Conservation (phyloP, 345 rosid species). For the Linum lewisii region DNA sequence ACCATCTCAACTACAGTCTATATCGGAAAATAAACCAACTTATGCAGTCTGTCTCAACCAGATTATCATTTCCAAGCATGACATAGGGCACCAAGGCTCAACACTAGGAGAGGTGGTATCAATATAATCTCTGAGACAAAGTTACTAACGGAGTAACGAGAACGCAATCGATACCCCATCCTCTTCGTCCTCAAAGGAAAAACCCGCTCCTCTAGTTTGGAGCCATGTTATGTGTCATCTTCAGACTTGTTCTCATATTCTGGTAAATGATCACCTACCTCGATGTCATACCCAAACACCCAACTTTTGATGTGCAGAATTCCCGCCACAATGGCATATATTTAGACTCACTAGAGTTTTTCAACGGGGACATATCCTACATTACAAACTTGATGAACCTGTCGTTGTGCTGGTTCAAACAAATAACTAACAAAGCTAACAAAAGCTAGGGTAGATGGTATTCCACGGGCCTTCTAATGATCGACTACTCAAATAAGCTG, state of each 20-base stretch:
- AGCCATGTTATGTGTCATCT: constrained; percentile 59
- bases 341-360: constrained; percentile 70
- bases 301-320: constrained; percentile 57
- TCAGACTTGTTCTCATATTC: constrained; percentile 64
- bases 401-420: too few species aligned
- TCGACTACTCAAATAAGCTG: too few species aligned
- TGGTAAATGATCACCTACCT: constrained; percentile 63
- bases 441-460: too few species aligned
- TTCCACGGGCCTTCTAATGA: too few species aligned
- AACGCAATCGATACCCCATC: constrained; percentile 27
- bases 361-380: constrained; percentile 67
- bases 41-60: constrained; percentile 27
- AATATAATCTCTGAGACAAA: constrained; percentile 9
- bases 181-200: constrained; percentile 35
- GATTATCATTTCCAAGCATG: constrained; percentile 35
- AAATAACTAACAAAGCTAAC: too few species aligned
- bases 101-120: constrained; percentile 11
- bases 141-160: constrained; percentile 8
- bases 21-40: neutral
- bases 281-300: constrained; percentile 51
- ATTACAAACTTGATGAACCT: too few species aligned
- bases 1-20: constrained; percentile 17
- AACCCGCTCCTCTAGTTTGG: constrained; percentile 64
- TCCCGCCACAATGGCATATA: constrained; percentile 61
- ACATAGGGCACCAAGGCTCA: constrained; percentile 18